Base-by-base conservation (phyloP, 495 filamentous ascomycete species). In the Haplographium delicatum region DNA sequence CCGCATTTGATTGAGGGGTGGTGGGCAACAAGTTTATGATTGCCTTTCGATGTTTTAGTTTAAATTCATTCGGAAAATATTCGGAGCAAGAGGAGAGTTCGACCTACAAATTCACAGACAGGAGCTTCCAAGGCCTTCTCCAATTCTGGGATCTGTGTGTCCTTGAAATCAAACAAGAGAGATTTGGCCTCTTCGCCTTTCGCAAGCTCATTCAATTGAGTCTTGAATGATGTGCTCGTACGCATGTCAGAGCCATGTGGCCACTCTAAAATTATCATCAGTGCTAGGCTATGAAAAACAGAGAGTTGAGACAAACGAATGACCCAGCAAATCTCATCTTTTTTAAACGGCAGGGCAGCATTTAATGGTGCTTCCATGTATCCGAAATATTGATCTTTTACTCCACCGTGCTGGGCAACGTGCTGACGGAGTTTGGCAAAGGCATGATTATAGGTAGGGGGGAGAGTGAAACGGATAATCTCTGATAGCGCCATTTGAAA, bases 401-500 rank as follows among this genome's bases (percentile, higher is more conserved):
- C 41, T 44, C 41, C 41, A 3, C 18, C 18, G 5, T 24, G 23
- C 2, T n/a, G 19, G 5, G 2, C 2, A 5, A 44, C 6, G 20
- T 25, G 18, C 28, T 44, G 5, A 4, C 41, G 41, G 41, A 44
- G 41, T 16, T 44, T 44, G 41, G 28, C 3, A 44, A 44, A 44
- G 2, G 9, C 41, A 5, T 20, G 6, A 2, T 24, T 27, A 15
- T 11, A 5, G 41, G 9, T 10, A 15, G 5, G 11, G 9, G 22
- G 41, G 41, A 44, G 41, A 27, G n/a, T 16, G 28, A 44, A 44
- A 24, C 41, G 41, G 18, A 44, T 44, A 15, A 44, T 24, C 41
- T 44, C 20, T 5, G 23, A 44, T n/a, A 44, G 22, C n/a, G 23
- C 41, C 44, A 47, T 33, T 6, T 25, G 13, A 28, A 35, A 4